phyloP scores from a whole-genome alignment of 202 grass and related monocot genomes.

The Panicum virgatum region DNA sequence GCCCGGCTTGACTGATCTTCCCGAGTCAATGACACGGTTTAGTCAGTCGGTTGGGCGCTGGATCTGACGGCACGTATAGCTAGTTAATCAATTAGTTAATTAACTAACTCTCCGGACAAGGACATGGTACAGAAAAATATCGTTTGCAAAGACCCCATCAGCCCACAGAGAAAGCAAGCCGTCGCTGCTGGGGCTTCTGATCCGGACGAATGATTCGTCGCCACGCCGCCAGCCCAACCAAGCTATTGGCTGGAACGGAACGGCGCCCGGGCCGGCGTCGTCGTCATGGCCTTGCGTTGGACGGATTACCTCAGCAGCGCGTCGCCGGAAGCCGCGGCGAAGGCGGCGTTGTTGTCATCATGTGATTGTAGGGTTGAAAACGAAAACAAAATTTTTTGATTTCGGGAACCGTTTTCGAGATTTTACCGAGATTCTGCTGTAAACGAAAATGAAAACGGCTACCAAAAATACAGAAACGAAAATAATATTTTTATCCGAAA shows the following conservation, averaged over 20 bases:
- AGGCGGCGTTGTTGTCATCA: not conserved
- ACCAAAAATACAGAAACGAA: no score
- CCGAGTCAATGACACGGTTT: slow-evolving; percentile 17
- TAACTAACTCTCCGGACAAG: not conserved
- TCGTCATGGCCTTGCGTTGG: not conserved
- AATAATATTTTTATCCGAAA: no score
- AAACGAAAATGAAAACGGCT: no score
- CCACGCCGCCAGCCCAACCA: not conserved
- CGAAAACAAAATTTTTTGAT: no score
- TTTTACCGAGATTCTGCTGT: no score
- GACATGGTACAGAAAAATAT: not conserved
- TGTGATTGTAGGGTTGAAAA: no score
- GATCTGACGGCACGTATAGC: not conserved
- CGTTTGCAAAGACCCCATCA: not conserved
- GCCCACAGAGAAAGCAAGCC: not conserved
- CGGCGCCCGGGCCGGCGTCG: no score
- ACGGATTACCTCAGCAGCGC: not conserved
- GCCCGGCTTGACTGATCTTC: not conserved
- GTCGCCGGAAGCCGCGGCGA: not conserved
- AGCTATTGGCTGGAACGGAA: not conserved
- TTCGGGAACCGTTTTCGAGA: no score
- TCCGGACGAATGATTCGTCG: not conserved
- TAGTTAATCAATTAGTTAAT: no score
- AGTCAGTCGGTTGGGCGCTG: not conserved
- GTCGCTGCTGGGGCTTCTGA: not conserved